Conservation (phyloP, 2,329 filamentous ascomycete species). For the Scolecobasidium constrictum region DNA sequence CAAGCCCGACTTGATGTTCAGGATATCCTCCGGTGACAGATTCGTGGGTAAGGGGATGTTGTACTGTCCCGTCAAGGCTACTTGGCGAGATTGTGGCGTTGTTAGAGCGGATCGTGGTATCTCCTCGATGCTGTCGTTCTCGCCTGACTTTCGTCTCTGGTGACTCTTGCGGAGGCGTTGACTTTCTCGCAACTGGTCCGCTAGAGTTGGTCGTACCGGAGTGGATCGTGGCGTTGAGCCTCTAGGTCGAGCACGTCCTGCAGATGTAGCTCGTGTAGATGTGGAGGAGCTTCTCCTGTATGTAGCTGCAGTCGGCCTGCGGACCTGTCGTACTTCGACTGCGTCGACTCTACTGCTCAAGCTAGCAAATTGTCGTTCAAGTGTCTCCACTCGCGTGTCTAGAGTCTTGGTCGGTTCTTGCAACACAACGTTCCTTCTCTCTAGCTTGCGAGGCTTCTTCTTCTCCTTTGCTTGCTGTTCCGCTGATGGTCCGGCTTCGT, state of each 20-base stretch:
- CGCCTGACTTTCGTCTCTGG: background rate
- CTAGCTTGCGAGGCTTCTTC: background rate
- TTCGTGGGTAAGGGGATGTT: background rate
- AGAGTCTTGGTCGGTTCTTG: background rate
- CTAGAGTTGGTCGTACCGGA: background rate
- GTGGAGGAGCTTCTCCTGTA: background rate
- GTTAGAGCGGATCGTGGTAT: background rate
- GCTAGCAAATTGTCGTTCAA: background rate
- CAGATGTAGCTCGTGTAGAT: background rate
- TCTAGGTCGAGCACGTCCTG: background rate
- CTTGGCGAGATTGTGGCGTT: background rate
- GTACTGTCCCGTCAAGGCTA: background rate
- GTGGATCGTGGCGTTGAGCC: background rate
- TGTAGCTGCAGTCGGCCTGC: background rate
- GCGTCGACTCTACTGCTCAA: background rate
- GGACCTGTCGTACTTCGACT: background rate
- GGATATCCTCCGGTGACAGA: background rate
- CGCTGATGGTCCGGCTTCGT: too few relatives aligned
- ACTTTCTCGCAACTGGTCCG: background rate
- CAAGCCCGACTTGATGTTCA: background rate
- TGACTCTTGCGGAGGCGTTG: background rate
- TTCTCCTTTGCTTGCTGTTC: background rate
- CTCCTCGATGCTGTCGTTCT: background rate
- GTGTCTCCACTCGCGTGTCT: background rate
- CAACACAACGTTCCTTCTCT: background rate